phyloP scores from a whole-genome alignment of 2,329 filamentous ascomycete species.

The Mycosphaerella sp. region DNA sequence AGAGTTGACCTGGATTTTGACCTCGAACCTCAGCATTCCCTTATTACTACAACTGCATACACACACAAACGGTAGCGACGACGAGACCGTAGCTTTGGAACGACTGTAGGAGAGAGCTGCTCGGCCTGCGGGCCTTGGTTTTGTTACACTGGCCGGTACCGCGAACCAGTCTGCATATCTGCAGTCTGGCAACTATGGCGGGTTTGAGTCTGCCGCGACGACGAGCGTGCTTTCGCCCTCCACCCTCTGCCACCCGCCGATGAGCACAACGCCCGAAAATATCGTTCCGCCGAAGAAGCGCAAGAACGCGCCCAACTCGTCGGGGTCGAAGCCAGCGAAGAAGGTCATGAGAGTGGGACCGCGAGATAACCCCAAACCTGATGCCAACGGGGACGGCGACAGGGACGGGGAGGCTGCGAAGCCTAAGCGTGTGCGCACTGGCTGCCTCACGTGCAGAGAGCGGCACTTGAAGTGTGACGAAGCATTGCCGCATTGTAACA shows the following conservation, averaged over 20 bases:
- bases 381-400: constrained; percentile 26
- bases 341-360: constrained; percentile 31
- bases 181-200: constrained; percentile 44
- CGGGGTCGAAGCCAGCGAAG: constrained; percentile 26
- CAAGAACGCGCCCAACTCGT: constrained; percentile 24
- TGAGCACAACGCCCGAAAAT: constrained; percentile 6
- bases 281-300: constrained; percentile 22
- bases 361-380: constrained; percentile 22
- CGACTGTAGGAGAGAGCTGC: background rate
- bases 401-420: constrained; percentile 43
- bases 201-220: constrained; percentile 10
- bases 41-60: background rate
- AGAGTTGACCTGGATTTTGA: too few relatives aligned
- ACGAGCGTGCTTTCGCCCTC: constrained; percentile 11
- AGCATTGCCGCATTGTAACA: constrained; percentile 58
- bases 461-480: constrained; percentile 90
- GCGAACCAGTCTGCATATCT: constrained; percentile 48
- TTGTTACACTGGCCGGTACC: constrained; percentile 30
- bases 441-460: constrained; percentile 84
- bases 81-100: background rate
- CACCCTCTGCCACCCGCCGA: constrained; percentile 11
- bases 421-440: constrained; percentile 80
- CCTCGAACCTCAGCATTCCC: background rate
- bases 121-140: constrained; percentile 15
- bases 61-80: background rate